Conservation (phyloP, 2,329 filamentous ascomycete species). For the Allantophomopsis lycopodina region DNA sequence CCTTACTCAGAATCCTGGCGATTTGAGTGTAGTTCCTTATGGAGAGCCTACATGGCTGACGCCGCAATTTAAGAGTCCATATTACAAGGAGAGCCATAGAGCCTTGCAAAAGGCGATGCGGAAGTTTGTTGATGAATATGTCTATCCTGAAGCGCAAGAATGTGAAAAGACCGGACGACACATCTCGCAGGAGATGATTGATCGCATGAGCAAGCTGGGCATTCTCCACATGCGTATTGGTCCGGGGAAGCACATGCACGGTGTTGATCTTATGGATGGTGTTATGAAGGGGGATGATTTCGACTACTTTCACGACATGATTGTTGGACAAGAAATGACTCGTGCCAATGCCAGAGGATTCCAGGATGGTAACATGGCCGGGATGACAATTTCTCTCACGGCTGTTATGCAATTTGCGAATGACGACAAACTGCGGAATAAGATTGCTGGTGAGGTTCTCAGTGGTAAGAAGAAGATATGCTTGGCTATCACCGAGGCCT, state of each 20-base stretch:
- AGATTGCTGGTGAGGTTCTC: constrained; percentile 59
- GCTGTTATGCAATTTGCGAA: constrained; percentile 69
- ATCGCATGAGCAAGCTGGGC: constrained; percentile 62
- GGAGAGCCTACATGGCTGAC: constrained; percentile 75
- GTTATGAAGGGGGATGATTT: constrained; percentile 67
- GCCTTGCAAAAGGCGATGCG: constrained; percentile 56
- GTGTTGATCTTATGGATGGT: constrained; percentile 52
- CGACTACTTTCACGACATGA: constrained; percentile 76
- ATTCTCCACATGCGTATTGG: constrained; percentile 73
- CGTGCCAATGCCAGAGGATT: constrained; percentile 65
- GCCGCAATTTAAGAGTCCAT: constrained; percentile 63
- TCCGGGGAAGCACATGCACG: constrained; percentile 69
- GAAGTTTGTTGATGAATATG: constrained; percentile 57
- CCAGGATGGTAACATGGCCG: constrained; percentile 76
- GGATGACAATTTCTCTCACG: constrained; percentile 72
- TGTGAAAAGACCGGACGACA: constrained; percentile 62
- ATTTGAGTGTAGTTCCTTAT: constrained; percentile 67
- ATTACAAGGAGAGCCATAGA: constrained; percentile 65
- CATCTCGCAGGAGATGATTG: constrained; percentile 59
- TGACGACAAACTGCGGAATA: constrained; percentile 50
- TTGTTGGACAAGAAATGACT: constrained; percentile 60
- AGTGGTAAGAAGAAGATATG: constrained; percentile 79
- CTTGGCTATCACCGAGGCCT: constrained; percentile 78
- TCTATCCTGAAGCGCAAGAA: constrained; percentile 62
- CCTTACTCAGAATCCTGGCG: constrained; percentile 53